A percentile compares a stretch with the other conserved stretches of the same genome.
Evolutionary conservation across 345 rosid species (phyloP).

Genomic region (Citrus hindsii): DNA sequence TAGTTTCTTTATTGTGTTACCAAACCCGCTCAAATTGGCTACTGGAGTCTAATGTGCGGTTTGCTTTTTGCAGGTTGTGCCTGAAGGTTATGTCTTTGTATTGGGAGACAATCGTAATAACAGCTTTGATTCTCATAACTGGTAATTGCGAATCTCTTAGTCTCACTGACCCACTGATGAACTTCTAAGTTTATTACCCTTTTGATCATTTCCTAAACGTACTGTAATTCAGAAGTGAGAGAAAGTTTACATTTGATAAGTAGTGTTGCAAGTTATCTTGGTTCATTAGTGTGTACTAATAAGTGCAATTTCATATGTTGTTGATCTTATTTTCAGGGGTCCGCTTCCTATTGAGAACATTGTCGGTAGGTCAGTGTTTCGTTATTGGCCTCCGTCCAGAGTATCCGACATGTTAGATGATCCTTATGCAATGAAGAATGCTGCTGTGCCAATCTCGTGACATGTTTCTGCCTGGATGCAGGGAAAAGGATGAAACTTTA

Average conservation of each 20-base stretch:
- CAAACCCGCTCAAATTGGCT: neutral
- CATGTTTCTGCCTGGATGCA: constrained; percentile 9
- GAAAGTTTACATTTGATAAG: neutral
- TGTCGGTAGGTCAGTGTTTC: constrained; percentile 66
- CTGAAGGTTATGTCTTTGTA: constrained; percentile 81
- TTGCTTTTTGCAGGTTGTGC: constrained; percentile 55
- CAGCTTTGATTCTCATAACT: constrained; percentile 86
- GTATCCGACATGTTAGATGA: constrained; percentile 55
- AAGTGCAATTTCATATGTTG: neutral
- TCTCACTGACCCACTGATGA: neutral
- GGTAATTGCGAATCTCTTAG: constrained; percentile 42
- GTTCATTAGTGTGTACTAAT: neutral
- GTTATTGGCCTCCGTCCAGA: constrained; percentile 77
- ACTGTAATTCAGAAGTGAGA: neutral
- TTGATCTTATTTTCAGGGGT: constrained; percentile 52
- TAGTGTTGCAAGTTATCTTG: neutral
- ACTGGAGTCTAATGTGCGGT: neutral
- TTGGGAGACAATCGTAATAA: constrained; percentile 94
- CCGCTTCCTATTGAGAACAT: constrained; percentile 69
- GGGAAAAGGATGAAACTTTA: neutral
- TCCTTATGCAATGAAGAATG: constrained; percentile 22
- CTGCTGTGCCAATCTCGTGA: constrained; percentile 48
- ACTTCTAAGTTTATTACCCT: neutral
- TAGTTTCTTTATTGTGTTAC: neutral
- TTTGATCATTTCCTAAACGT: neutral